phyloP scores from a whole-genome alignment of 805 yeast species.

The Nakazawaea ishiwadae region DNA sequence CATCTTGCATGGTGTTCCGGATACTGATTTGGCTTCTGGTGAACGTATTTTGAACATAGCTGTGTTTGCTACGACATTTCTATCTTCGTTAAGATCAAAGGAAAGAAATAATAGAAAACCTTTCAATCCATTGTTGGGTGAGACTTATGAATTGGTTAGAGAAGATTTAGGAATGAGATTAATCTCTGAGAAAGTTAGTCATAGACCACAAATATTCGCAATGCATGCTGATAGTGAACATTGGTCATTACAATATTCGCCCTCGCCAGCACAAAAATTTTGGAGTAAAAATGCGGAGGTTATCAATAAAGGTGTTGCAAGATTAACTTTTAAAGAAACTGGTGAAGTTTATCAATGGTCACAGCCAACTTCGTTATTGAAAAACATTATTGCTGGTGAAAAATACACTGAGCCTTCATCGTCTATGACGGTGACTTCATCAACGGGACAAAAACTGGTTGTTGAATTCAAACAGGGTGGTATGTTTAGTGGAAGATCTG shows the following conservation, averaged over 20 bases:
- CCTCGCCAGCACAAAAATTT: slow-evolving; percentile 78
- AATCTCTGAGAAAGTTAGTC: slow-evolving; percentile 81
- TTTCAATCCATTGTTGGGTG: slow-evolving; percentile 91
- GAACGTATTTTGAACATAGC: slow-evolving; percentile 67
- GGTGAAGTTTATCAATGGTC: slow-evolving; percentile 79
- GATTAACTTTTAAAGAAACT: slow-evolving; percentile 48
- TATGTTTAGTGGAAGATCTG: slow-evolving; percentile 83
- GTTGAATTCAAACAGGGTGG: slow-evolving; percentile 78
- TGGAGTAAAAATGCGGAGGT: slow-evolving; percentile 95
- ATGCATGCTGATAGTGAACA: slow-evolving; percentile 62
- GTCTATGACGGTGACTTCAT: slow-evolving; percentile 58
- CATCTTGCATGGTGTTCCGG: slow-evolving; percentile 59
- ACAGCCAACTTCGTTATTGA: slow-evolving; percentile 77
- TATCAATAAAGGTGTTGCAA: slow-evolving; percentile 65
- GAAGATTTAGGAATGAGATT: slow-evolving; percentile 76
- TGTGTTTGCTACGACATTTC: slow-evolving; percentile 72
- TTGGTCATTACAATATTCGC: slow-evolving; percentile 66
- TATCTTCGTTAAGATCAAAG: slow-evolving; percentile 69
- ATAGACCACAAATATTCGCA: slow-evolving; percentile 85
- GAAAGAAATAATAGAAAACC: slow-evolving; percentile 83
- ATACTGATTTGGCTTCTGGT: slow-evolving; percentile 40
- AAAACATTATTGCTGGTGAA: slow-evolving; percentile 92
- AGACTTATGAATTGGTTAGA: slow-evolving; percentile 84
- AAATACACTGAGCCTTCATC: slow-evolving; percentile 86
- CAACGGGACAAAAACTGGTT: slow-evolving; percentile 63